A percentile compares a stretch with the other conserved stretches of the same genome.
Conservation (phyloP, 352 stramenopile species). For the Globisporangium ultimum region DNA sequence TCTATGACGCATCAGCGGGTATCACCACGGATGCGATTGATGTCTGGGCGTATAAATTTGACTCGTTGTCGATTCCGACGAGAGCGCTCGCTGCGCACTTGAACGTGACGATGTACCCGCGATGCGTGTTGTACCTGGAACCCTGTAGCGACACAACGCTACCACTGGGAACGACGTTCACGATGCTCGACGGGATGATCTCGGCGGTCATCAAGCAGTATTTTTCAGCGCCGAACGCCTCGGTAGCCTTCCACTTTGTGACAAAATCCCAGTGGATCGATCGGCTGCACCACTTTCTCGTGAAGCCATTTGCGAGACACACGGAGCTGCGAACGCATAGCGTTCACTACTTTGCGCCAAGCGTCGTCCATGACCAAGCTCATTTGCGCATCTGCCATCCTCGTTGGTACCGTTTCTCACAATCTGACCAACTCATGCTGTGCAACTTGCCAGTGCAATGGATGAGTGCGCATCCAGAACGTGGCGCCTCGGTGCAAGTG, state of each 20-base stretch:
- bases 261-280: conserved; percentile 38
- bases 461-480: conserved; percentile 22
- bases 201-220: conserved; percentile 2
- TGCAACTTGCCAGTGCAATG: conserved; percentile 16
- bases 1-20: conserved; percentile 7
- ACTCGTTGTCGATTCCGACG: conserved; percentile 24
- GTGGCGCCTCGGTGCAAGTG: conserved; percentile 12
- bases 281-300: conserved; percentile 31
- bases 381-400: conserved; percentile 22
- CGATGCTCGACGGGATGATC: conserved; percentile 33
- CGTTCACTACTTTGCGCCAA: conserved; percentile 17
- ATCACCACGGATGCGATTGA: conserved; percentile 7
- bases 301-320: conserved; percentile 15
- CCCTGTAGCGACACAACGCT: conserved; percentile 12
- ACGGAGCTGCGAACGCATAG: conserved; percentile 21
- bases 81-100: conserved; percentile 12
- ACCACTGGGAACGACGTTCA: conserved; percentile 20
- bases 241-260: conserved; percentile 13
- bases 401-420: background rate
- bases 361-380: conserved; percentile 1
- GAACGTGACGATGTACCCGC: conserved; percentile 13
- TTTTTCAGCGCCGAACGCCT: background rate
- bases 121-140: conserved; percentile 3
- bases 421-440: background rate
- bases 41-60: conserved; percentile 36